phyloP scores from a whole-genome alignment of 306 rosid genomes.

The Calophaca sinica region DNA sequence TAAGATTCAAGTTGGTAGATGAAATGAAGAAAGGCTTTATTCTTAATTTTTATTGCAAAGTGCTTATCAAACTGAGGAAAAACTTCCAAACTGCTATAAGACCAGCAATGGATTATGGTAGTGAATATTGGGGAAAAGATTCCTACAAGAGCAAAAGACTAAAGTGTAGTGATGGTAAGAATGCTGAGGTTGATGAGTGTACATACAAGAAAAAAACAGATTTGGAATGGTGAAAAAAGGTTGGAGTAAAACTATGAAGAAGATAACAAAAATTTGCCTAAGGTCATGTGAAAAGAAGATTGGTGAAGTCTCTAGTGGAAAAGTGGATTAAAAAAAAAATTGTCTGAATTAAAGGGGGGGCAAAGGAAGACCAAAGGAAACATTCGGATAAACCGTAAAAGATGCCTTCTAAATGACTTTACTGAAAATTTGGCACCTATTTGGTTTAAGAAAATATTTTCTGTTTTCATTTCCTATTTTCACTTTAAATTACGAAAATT shows the following conservation, averaged over 20 bases:
- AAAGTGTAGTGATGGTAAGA: background rate
- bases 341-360: background rate
- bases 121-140: background rate
- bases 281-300: constrained; percentile 5
- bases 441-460: no score
- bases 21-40: background rate
- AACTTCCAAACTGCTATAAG: background rate
- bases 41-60: background rate
- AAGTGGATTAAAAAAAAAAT: background rate
- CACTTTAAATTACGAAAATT: no score
- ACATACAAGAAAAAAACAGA: background rate
- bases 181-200: background rate
- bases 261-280: background rate
- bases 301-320: background rate
- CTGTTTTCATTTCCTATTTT: no score
- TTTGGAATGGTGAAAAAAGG: background rate
- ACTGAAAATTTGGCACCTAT: background rate
- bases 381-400: background rate
- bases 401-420: background rate
- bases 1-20: constrained; percentile 22
- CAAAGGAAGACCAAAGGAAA: background rate
- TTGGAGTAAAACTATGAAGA: background rate
- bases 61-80: constrained; percentile 8
- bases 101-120: background rate
- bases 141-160: background rate